These are phyloP conservation scores for Russula virescens DNA, from an alignment of 768 basidiomycete genomes.

Conservation along the genomic window DNA sequence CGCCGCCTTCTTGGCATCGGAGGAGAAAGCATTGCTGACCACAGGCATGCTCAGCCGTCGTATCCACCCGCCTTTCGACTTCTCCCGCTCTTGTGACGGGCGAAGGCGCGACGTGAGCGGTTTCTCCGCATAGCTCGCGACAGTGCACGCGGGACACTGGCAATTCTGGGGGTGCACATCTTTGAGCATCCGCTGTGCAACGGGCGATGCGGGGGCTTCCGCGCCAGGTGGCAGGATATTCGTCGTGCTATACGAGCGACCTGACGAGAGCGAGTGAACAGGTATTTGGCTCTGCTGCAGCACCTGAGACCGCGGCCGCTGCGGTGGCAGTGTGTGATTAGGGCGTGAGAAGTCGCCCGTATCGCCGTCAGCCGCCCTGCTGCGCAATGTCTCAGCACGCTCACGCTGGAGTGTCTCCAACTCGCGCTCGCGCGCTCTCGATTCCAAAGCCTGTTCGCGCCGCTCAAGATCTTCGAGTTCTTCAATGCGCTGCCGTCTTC, in stretches of 20 bases:
- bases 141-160: slow-evolving; percentile 60
- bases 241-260: slow-evolving; percentile 39
- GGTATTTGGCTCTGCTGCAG: slow-evolving; percentile 5
- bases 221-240: slow-evolving; percentile 37
- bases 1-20: slow-evolving; percentile 46
- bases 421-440: slow-evolving; percentile 41
- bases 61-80: slow-evolving; percentile 70
- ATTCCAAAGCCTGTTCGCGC: slow-evolving; percentile 51
- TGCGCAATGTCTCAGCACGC: slow-evolving; percentile 32
- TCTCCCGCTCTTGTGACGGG: slow-evolving; percentile 40
- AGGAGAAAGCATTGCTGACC: slow-evolving; percentile 48
- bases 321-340: slow-evolving; percentile 22
- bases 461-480: slow-evolving; percentile 49
- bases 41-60: slow-evolving; percentile 71
- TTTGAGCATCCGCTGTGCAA: slow-evolving; percentile 24
- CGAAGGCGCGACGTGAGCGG: slow-evolving; percentile 38
- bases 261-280: slow-evolving; percentile 24
- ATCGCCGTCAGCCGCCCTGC: slow-evolving; percentile 27
- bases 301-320: slow-evolving; percentile 15
- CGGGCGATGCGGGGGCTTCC: slow-evolving; percentile 14
- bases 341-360: slow-evolving; percentile 30
- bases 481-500: slow-evolving; percentile 40
- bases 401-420: slow-evolving; percentile 11
- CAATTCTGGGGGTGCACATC: slow-evolving; percentile 54
- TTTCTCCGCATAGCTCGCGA: slow-evolving; percentile 43